Percentiles rank a stretch among this genome's conserved stretches.
phyloP scores from a whole-genome alignment of 2,329 filamentous ascomycete species.

The Neoascochyta sp. region DNA sequence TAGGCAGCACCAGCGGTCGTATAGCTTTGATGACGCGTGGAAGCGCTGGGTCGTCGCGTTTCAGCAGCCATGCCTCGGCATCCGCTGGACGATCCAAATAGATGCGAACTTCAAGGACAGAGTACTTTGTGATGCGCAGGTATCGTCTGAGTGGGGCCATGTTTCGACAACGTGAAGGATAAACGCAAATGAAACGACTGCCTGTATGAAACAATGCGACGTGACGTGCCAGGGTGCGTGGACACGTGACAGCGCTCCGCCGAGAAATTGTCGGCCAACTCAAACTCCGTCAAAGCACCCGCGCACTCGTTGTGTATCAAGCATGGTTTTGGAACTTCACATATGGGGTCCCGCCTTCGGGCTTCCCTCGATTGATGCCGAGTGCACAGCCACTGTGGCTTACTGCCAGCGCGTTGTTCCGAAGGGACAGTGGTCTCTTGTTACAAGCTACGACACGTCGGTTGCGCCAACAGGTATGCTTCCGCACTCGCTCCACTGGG shows the following conservation, averaged over 20 bases:
- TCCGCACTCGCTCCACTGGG: background rate
- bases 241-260: no score
- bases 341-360: conserved; percentile 88
- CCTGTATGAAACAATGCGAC: no score
- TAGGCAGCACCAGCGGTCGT: conserved; percentile 81
- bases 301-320: background rate
- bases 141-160: conserved; percentile 92
- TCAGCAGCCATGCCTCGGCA: conserved; percentile 77
- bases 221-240: no score
- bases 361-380: conserved; percentile 83
- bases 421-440: conserved; percentile 43
- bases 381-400: conserved; percentile 80
- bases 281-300: no score
- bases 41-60: conserved; percentile 70
- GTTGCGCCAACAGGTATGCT: conserved; percentile 59
- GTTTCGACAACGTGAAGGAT: conserved; percentile 1
- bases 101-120: conserved; percentile 93
- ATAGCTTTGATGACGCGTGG: conserved; percentile 80
- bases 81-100: conserved; percentile 90
- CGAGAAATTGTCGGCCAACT: no score
- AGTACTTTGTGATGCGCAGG: conserved; percentile 85
- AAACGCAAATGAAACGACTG: no score
- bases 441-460: conserved; percentile 57
- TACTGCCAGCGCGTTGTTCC: conserved; percentile 66
- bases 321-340: conserved; percentile 69